Base-by-base conservation (phyloP, 2,329 filamentous ascomycete species). In the Kalaharituber pfeilii region DNA sequence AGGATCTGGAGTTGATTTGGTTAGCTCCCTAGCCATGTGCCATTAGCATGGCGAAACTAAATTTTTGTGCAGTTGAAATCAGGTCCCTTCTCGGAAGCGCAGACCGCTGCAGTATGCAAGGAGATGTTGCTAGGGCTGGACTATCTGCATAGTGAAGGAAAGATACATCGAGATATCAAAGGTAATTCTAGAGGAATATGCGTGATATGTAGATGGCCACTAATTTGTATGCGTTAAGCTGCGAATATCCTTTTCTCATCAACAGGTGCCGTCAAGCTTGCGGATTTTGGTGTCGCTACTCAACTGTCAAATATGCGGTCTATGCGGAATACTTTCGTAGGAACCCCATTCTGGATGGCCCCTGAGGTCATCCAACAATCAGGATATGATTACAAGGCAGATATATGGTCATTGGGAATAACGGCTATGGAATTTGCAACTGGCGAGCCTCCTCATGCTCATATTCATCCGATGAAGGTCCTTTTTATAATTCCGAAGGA, bases 301-400 rank as follows among this genome's bases (percentile, higher is more conserved):
- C 91, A 98, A 68, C 75, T 98, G 64, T 94, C 86, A 57, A 94
- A 95, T 66, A 94, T 96, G 71, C 95, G 95, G 70, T 95, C 89
- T 2, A 87, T 95, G 68, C 80, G 91, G 53, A 89, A 96, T 69
- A 98, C 91, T 0, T 96, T 98, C 65, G 91, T 98, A 20, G 91
- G 91, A 20, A 96, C 89, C 0, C 91, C 91, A 0, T 94, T 93
- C 66, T 94, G 87, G 87, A 94, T 94, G 87, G 87, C 87, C 0
- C 87, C 87, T 1, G 87, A 94, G 66, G 87, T 94, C 30, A 94
- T 94, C 62, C 82, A 93, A 67, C 86, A 94, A 69, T 79, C 85
- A 59, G 78, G 78, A 42, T 81, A 82, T 62, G 86, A 89, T 67
- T 91, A 86, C 71, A 91, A 91, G 69, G 87, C 87, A 5, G 87